Base-by-base conservation (phyloP, 441 rosid species). In the Omphalea diandra region DNA sequence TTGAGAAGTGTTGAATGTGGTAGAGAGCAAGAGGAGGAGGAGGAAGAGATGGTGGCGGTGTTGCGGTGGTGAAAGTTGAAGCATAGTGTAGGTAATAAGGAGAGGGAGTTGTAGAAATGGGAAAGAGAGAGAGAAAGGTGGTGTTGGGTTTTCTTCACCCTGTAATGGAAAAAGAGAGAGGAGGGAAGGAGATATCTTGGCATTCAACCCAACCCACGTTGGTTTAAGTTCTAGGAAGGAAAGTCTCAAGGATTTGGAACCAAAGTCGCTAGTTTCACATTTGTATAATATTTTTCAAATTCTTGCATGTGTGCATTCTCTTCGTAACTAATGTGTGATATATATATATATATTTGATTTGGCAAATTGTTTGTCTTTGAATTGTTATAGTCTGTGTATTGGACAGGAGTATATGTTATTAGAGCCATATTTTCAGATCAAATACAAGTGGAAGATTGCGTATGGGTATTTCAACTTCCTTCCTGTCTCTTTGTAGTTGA, bases 11-110 rank as follows among this genome's bases (percentile, higher is more conserved):
- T 11, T 1, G 9, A 76, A 14, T 20, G 84, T 9, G 33, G 71
- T 68, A 55, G 68, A 65, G 7, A 73, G 60, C 36, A 81, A 32
- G 67, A 72, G 33, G 70, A 72, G 61, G 77, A 75, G 27, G 65
- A 74, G 36, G 68, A n/a, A 29, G 56, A 7, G 73, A 67, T 24
- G 69, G 47, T 4, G 63, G 35, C 10, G 62, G 74, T 6, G 44
- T 32, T 27, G 43, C 36, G 73, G 26, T 7, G 67, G 69, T 5
- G 56, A 2, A 47, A 17, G 56, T 32, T 41, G 68, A 60, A 70
- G 43, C 84, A 83, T 83, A 47, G 53, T 49, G 50, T 31, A 62
- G 33, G 26, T 24, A 9, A 9, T 15, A 41, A 29, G n/a, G 62
- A 31, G 27, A 17, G 52, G 7, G 55, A 52, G 68, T 32, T 12